Percentiles rank a stretch among this genome's conserved stretches.
Conservation (phyloP, 176 grass and related monocot genomes). For the Ananas comosus region DNA sequence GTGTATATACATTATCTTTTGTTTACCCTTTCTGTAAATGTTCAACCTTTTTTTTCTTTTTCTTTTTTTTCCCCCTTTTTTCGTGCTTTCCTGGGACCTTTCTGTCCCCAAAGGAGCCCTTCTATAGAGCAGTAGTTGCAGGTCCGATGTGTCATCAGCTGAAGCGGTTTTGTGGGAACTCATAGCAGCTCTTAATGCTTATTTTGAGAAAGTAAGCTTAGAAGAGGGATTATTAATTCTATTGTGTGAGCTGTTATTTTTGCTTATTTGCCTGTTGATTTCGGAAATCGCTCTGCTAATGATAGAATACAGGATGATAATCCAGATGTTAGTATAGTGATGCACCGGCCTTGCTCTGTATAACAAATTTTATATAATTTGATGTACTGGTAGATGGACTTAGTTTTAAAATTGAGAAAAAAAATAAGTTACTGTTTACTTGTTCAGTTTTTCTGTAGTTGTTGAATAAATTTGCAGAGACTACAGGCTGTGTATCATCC, state of each 20-base stretch:
- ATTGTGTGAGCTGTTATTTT: neutral
- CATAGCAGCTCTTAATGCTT: neutral
- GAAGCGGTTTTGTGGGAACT: slow-evolving; percentile 27
- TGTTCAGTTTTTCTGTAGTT: too few species aligned
- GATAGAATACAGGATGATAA: too few species aligned
- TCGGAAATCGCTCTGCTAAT: too few species aligned
- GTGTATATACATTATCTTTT: slow-evolving; percentile 49
- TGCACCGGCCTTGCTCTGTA: too few species aligned
- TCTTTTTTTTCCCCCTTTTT: neutral
- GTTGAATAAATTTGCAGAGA: too few species aligned
- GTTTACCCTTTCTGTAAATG: slow-evolving; percentile 26
- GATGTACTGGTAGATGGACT: too few species aligned
- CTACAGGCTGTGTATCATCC: too few species aligned
- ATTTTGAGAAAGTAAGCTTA: neutral
- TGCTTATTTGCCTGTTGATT: neutral
- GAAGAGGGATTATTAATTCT: neutral
- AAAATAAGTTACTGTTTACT: too few species aligned
- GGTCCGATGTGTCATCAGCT: slow-evolving; percentile 14
- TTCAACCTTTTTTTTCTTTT: slow-evolving; percentile 15
- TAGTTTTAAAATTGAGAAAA: too few species aligned
- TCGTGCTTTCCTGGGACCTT: slow-evolving; percentile 2
- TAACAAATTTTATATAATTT: too few species aligned
- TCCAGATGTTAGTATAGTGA: too few species aligned
- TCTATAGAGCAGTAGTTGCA: slow-evolving; percentile 27
- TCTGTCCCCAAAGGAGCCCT: slow-evolving; percentile 8